Percentiles rank a stretch among this genome's conserved stretches.
These are phyloP conservation scores for Garcia nutans DNA, from an alignment of 345 rosid genomes.

Conservation along the genomic window DNA sequence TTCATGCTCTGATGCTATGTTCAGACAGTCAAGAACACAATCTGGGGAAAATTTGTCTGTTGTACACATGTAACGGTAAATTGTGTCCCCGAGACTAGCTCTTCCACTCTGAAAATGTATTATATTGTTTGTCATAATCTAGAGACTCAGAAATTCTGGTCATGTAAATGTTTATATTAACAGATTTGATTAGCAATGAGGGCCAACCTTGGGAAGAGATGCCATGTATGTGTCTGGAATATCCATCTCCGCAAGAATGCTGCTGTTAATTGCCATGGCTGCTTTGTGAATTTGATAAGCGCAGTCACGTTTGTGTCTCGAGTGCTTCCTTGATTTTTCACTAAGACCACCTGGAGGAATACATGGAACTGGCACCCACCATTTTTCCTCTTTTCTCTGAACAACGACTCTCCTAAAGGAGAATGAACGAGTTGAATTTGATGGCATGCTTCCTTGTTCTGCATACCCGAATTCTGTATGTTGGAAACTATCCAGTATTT, in stretches of 20 bases:
- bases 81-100: constrained; percentile 74
- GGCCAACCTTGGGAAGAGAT: constrained; percentile 81
- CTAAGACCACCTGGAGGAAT: constrained; percentile 74
- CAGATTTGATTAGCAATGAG: neutral
- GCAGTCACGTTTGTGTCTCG: constrained; percentile 63
- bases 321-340: constrained; percentile 69
- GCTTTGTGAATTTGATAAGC: constrained; percentile 93
- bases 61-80: constrained; percentile 60
- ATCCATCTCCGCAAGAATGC: constrained; percentile 81
- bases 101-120: constrained; percentile 58
- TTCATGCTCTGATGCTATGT: constrained; percentile 76
- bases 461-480: constrained; percentile 89
- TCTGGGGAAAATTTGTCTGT: constrained; percentile 72
- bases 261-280: constrained; percentile 86
- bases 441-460: constrained; percentile 74
- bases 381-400: constrained; percentile 84
- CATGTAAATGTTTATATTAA: neutral
- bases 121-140: neutral
- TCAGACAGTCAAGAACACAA: constrained; percentile 61
- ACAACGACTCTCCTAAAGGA: constrained; percentile 68
- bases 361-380: constrained; percentile 97
- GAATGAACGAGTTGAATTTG: constrained; percentile 66
- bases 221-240: constrained; percentile 80
- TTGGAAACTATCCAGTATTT: constrained; percentile 73
- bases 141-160: too few relatives aligned